Evolutionary conservation across 208 protist genomes (phyloP).

Genomic region (Acanthamoeba sp.): DNA sequence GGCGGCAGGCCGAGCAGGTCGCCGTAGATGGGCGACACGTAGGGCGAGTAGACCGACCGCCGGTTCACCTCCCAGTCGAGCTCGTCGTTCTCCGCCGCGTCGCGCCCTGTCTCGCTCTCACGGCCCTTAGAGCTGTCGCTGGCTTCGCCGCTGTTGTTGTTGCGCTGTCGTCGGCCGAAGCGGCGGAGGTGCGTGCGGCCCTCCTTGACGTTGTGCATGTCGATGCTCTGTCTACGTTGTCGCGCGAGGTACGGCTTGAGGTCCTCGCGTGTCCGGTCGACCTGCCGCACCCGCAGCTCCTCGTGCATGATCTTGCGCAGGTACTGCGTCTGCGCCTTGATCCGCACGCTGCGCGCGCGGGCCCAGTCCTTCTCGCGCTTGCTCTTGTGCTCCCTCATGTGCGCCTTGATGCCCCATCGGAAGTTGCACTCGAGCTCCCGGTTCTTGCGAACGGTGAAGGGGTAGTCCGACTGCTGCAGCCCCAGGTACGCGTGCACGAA

Average conservation of each 20-base stretch:
- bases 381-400: not conserved
- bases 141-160: too few relatives aligned
- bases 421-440: not conserved
- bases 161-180: not conserved
- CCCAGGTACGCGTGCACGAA: constrained; percentile 25
- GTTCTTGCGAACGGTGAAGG: not conserved
- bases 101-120: too few relatives aligned
- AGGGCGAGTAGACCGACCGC: constrained; percentile 10
- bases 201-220: not conserved
- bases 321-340: not conserved
- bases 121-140: not conserved
- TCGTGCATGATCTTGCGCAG: not conserved
- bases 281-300: not conserved
- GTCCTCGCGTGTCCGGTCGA: not conserved
- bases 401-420: not conserved
- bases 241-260: not conserved
- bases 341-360: not conserved
- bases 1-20: constrained; percentile 11
- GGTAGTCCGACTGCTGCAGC: not conserved
- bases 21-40: constrained; percentile 31
- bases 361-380: not conserved
- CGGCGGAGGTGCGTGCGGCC: not conserved
- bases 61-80: not conserved
- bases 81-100: not conserved
- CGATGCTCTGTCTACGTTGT: not conserved